Percentiles rank a stretch among this genome's conserved stretches.
Evolutionary conservation across 331 rosid genomes (phyloP).

Genomic region (Rhamnella rubrinervis): DNA sequence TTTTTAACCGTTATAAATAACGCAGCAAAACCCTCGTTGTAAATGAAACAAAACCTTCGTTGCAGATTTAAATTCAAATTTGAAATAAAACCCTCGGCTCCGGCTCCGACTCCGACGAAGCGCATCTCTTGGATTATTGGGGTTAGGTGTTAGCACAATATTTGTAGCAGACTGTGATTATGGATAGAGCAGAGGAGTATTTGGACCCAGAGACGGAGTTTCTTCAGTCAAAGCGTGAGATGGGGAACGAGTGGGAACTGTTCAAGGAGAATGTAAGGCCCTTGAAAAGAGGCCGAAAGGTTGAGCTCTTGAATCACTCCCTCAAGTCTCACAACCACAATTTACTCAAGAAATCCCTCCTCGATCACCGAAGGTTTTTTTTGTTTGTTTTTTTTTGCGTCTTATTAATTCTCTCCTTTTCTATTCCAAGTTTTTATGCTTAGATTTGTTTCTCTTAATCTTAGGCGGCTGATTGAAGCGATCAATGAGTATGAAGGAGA

Average conservation of each 20-base stretch:
- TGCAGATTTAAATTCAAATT: not conserved
- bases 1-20: not conserved
- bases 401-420: not conserved
- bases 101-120: not conserved
- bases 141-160: no score
- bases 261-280: slow-evolving; percentile 95
- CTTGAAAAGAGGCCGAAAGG: slow-evolving; percentile 80
- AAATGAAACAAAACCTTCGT: not conserved
- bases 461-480: slow-evolving; percentile 62
- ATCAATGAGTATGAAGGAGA: slow-evolving; percentile 75
- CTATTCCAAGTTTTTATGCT: not conserved
- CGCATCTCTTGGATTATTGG: no score
- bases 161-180: not conserved
- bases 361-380: slow-evolving; percentile 58
- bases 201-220: slow-evolving; percentile 83
- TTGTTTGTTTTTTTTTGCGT: no score
- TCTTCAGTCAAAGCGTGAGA: slow-evolving; percentile 56
- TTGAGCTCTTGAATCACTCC: slow-evolving; percentile 59
- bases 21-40: not conserved
- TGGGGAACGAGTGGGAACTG: slow-evolving; percentile 83
- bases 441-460: not conserved
- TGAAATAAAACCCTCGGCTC: not conserved
- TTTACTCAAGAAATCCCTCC: slow-evolving; percentile 55
- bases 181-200: not conserved
- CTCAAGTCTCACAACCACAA: slow-evolving; percentile 58